phyloP scores from a whole-genome alignment of 2,329 filamentous ascomycete genomes.

The Aspergillus unguis region DNA sequence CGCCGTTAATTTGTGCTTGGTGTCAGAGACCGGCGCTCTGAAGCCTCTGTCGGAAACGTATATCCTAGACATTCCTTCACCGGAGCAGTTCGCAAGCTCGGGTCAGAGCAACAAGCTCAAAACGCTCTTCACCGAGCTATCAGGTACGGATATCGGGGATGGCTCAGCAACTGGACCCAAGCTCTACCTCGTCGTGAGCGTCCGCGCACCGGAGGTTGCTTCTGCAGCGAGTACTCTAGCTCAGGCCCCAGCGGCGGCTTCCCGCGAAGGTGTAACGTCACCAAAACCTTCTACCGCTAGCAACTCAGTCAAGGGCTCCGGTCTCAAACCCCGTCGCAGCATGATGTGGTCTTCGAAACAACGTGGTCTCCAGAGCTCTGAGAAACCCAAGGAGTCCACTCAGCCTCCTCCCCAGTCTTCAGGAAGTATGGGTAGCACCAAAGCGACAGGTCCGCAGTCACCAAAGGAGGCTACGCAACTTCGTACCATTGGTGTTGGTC shows the following conservation, averaged over 20 bases:
- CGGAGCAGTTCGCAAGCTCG: slow-evolving; percentile 66
- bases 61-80: slow-evolving; percentile 70
- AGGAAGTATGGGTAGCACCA: slow-evolving; percentile 27
- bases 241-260: slow-evolving; percentile 32
- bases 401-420: slow-evolving; percentile 32
- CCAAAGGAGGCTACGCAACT: slow-evolving; percentile 48
- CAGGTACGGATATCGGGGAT: slow-evolving; percentile 68
- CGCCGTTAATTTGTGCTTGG: slow-evolving; percentile 73
- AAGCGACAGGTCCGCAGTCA: slow-evolving; percentile 23
- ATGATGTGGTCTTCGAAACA: slow-evolving; percentile 44
- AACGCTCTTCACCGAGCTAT: slow-evolving; percentile 84
- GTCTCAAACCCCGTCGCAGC: slow-evolving; percentile 41
- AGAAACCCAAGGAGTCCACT: slow-evolving; percentile 28
- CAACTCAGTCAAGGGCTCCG: slow-evolving; percentile 32
- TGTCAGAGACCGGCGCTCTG: slow-evolving; percentile 60
- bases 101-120: slow-evolving; percentile 67
- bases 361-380: slow-evolving; percentile 28
- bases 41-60: slow-evolving; percentile 78
- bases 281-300: slow-evolving; percentile 29
- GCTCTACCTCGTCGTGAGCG: slow-evolving; percentile 78
- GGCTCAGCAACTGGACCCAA: slow-evolving; percentile 62
- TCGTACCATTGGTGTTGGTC: slow-evolving; percentile 71
- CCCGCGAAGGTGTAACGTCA: slow-evolving; percentile 30
- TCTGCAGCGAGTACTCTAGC: slow-evolving; percentile 24
- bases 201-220: slow-evolving; percentile 59